Base-by-base conservation (phyloP, 2,329 filamentous ascomycete genomes). In the Polytolypa hystricis region DNA sequence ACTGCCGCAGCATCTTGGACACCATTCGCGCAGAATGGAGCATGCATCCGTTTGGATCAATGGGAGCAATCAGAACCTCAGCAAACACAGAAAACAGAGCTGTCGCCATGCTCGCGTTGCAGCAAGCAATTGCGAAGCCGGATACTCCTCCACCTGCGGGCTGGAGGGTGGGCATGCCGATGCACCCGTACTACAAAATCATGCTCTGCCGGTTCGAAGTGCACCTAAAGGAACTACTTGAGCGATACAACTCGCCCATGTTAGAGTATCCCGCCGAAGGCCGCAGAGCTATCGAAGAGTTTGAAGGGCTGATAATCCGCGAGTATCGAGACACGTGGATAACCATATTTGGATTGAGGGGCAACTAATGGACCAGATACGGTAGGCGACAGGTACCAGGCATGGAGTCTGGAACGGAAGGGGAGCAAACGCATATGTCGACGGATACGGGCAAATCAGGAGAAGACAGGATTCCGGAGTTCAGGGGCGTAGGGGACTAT, bases 11-110 rank as follows among this genome's bases (percentile, higher is more conserved):
- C 32, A 42, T 47, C 26, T 37, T 43, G 26, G 42, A 42, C 18
- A 44, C 44, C n/a, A 41, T 47, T 19, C 38, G 42, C 14, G 33
- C 38, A n/a, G 38, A 42, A 38, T 47, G 44, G 42, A 33, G 35
- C 18, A 20, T 35, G 12, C 28, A 41, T 20, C 38, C 42, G 5
- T 27, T 42, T 7, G 38, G 42, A 11, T 44, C 42, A 12, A 35
- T 23, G 29, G 31, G 27, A n/a, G 33, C 28, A 2, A 15, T 44
- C 28, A 44, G 35, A 31, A 43, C 44, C 8, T 42, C 40, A 11
- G 27, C 39, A 11, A 27, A 39, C 9, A 47, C 40, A 5, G 18
- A 18, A 16, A 37, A 47, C 26, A 34, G 25, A 5, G 18, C 19
- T 12, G 29, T 28, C 17, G 44, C 44, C 6, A 28, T 29, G 1